phyloP scores from a whole-genome alignment of 2,329 filamentous ascomycete species.

The Botryosphaeria dothidea region DNA sequence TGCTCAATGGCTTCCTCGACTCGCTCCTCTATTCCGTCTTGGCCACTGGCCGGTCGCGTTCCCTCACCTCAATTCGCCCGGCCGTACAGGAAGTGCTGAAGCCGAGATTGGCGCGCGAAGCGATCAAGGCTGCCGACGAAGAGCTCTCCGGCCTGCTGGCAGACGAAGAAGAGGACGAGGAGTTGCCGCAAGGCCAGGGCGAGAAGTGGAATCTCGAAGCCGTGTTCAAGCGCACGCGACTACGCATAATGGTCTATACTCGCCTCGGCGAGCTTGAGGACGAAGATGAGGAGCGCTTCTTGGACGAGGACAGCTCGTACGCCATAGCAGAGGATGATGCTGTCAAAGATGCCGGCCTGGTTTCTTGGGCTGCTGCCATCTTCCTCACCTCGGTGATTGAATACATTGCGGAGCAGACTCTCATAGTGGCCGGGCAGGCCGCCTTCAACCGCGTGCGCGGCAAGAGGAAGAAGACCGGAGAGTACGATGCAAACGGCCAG shows the following conservation, averaged over 20 bases:
- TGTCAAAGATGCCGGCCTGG: slow-evolving; percentile 35
- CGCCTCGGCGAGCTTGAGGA: slow-evolving; percentile 96
- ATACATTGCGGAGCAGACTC: slow-evolving; percentile 86
- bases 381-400: slow-evolving; percentile 95
- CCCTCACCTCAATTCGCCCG: slow-evolving; percentile 71
- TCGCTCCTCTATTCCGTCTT: slow-evolving; percentile 90
- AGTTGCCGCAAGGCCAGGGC: slow-evolving; percentile 35
- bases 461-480: slow-evolving; percentile 39
- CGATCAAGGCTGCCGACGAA: slow-evolving; percentile 79
- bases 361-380: slow-evolving; percentile 90
- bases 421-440: slow-evolving; percentile 84
- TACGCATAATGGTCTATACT: slow-evolving; percentile 98
- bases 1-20: slow-evolving; percentile 92
- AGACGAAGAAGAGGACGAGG: slow-evolving; percentile 68
- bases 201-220: slow-evolving; percentile 84
- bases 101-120: slow-evolving; percentile 81
- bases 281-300: slow-evolving; percentile 89
- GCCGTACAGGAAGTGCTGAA: slow-evolving; percentile 87
- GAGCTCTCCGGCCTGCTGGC: slow-evolving; percentile 87
- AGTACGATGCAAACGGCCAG: slow-evolving; percentile 7
- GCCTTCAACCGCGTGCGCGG: slow-evolving; percentile 65
- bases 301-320: slow-evolving; percentile 56
- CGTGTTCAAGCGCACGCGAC: slow-evolving; percentile 87
- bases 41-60: slow-evolving; percentile 75
- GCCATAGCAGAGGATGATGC: slow-evolving; percentile 33